Base-by-base conservation (phyloP, 2,329 filamentous ascomycete genomes). In the Aureobasidium mangrovei region DNA sequence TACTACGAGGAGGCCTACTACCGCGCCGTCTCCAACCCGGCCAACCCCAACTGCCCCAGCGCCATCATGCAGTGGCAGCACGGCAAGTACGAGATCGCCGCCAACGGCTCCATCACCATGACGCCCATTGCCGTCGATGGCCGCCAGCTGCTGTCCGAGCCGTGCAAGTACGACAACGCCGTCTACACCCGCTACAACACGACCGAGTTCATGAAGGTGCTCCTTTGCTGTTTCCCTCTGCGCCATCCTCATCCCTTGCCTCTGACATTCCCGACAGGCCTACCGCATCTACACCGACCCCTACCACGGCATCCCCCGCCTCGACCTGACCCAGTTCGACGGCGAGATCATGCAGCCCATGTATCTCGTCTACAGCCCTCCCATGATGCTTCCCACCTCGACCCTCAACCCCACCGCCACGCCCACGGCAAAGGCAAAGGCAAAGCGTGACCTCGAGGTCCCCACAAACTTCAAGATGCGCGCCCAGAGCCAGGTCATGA, bases 61-160 rank as follows among this genome's bases (percentile, higher is more conserved):
- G 82, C 78, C 7, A 77, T 87, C 45, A 80, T 88, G 73, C 83
- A 87, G 69, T 88, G 81, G 76, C 85, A 88, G 65, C 85, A 88
- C 64, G 85, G 85, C 40, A 80, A 68, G 53, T 86, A 80, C 65
- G 70, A 72, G 4, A 71, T 81, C 60, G 71, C 75, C 41, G 61
- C 70, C 24, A 78, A 85, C 62, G 81, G 82, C 40, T 81, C 78
- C 4, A 68, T 88, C 27, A 67, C 68, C 4, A 70, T 87, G 47
- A 75, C 69, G 4, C 84, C 85, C 4, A 80, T 86, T 60, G 73
- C 72, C 24, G 77, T 81, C 2, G 85, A 88, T 64, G 85, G 85
- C 18, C 76, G 85, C 55, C 83, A 87, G 69, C 67, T 87, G 28
- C 70, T 79, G 54, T 86, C 83, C 2, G 73, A 82, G 56, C 84